These are phyloP conservation scores for Dictyostelium citrinum DNA, from an alignment of 78 protist genomes.

Conservation along the genomic window DNA sequence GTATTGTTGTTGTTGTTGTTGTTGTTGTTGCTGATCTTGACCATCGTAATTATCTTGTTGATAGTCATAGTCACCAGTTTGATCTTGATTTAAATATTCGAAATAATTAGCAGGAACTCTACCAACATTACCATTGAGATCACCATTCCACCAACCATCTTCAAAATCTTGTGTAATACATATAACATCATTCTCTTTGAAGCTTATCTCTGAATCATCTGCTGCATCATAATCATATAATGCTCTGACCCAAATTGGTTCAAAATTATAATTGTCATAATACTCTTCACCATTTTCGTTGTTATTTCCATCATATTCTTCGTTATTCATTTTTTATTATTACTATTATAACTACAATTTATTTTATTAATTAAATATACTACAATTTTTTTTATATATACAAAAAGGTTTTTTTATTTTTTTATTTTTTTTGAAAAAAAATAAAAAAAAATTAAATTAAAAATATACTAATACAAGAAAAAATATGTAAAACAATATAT, in stretches of 20 bases:
- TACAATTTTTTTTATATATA: not conserved
- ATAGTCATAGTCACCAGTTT: not conserved
- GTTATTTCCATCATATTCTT: not conserved
- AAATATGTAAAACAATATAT: too few species aligned
- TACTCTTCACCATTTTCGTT: not conserved
- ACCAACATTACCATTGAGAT: constrained; percentile 39
- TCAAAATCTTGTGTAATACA: constrained; percentile 54
- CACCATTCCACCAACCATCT: constrained; percentile 78
- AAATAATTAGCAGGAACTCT: constrained; percentile 74
- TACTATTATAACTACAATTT: not conserved
- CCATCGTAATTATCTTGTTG: not conserved
- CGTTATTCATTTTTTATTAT: not conserved
- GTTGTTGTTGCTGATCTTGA: constrained; percentile 3
- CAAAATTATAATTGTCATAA: constrained; percentile 13
- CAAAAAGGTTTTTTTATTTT: not conserved
- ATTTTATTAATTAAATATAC: not conserved
- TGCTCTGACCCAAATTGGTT: constrained; percentile 65
- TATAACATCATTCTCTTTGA: constrained; percentile 59
- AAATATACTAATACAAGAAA: too few species aligned
- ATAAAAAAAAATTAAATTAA: too few species aligned
- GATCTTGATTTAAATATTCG: constrained; percentile 34
- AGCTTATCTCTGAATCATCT: constrained; percentile 50
- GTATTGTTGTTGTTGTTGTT: constrained; percentile 6
- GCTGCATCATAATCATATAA: constrained; percentile 61
- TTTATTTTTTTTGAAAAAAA: too few species aligned